phyloP scores from a whole-genome alignment of 768 basidiomycete genomes.

The Suillus subaureus region DNA sequence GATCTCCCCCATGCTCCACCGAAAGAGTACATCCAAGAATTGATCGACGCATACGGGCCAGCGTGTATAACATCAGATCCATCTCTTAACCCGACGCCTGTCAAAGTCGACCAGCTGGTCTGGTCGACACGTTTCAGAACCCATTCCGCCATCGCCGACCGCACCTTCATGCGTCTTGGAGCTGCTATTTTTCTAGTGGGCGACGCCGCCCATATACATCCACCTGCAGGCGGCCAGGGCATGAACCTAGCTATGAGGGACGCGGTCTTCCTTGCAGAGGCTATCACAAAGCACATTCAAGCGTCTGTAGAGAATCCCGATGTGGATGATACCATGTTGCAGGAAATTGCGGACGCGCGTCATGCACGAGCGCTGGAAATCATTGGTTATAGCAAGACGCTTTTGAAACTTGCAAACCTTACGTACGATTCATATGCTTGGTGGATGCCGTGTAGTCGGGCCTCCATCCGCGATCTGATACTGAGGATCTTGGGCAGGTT shows the following conservation, averaged over 20 bases:
- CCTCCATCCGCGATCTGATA: constrained; percentile 28
- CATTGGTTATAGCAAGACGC: constrained; percentile 42
- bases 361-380: constrained; percentile 22
- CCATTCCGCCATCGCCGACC: constrained; percentile 42
- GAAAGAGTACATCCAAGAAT: constrained; percentile 8
- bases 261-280: constrained; percentile 47
- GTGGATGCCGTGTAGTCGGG: constrained; percentile 30
- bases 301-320: constrained; percentile 6
- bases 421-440: constrained; percentile 21
- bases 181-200: constrained; percentile 28
- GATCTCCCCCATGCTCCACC: constrained; percentile 19
- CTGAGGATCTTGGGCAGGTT: constrained; percentile 26
- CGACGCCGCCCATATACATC: constrained; percentile 54
- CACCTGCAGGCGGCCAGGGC: constrained; percentile 57
- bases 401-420: constrained; percentile 28
- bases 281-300: constrained; percentile 38
- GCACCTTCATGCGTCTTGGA: constrained; percentile 32
- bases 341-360: too few relatives aligned
- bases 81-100: constrained; percentile 22
- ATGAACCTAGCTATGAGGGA: constrained; percentile 63
- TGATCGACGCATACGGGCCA: constrained; percentile 5
- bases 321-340: too few relatives aligned
- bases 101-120: constrained; percentile 35
- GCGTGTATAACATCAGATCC: constrained; percentile 1
- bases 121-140: constrained; percentile 48